These are phyloP conservation scores for Hansfordia pulvinata DNA, from an alignment of 2,329 filamentous ascomycete genomes.

Conservation along the genomic window DNA sequence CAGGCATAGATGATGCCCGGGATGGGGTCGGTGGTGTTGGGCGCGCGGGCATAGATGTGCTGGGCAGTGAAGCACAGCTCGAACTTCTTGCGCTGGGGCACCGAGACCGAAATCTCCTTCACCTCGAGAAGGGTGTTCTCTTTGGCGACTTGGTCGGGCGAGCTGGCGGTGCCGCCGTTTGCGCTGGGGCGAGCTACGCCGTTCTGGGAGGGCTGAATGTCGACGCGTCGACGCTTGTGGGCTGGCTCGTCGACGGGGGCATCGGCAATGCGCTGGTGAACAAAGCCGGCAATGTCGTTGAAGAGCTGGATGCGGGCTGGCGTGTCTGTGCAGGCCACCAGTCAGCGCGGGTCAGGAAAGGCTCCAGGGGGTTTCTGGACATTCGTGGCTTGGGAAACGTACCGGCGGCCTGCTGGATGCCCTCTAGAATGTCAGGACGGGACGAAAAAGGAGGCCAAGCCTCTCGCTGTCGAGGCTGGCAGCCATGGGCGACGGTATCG, in stretches of 20 bases:
- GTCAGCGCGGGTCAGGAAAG: slow-evolving; percentile 1
- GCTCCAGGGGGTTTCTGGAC: background rate
- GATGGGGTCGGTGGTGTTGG: slow-evolving; percentile 36
- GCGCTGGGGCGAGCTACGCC: no score
- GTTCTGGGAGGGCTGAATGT: slow-evolving; percentile 20
- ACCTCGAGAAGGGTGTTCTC: slow-evolving; percentile 44
- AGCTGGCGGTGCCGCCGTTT: slow-evolving; percentile 10
- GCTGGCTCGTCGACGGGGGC: slow-evolving; percentile 24
- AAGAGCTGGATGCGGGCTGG: slow-evolving; percentile 36
- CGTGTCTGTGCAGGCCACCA: slow-evolving; percentile 26
- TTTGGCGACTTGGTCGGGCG: slow-evolving; percentile 25
- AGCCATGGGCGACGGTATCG: slow-evolving; percentile 21
- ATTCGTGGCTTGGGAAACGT: slow-evolving; percentile 7
- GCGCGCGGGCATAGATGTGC: slow-evolving; percentile 42
- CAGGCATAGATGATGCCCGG: slow-evolving; percentile 43
- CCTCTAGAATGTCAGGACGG: slow-evolving; percentile 40
- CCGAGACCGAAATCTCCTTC: slow-evolving; percentile 53
- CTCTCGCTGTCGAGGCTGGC: slow-evolving; percentile 32
- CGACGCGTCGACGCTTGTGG: slow-evolving; percentile 38
- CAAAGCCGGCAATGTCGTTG: slow-evolving; percentile 39
- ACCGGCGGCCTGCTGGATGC: slow-evolving; percentile 40
- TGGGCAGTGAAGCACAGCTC: slow-evolving; percentile 47
- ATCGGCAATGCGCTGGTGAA: slow-evolving; percentile 27
- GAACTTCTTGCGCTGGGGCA: slow-evolving; percentile 56
- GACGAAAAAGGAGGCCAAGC: slow-evolving; percentile 37